Conservation (phyloP, 495 filamentous ascomycete species). For the Aspergillus sclerotiicarbonarius region DNA sequence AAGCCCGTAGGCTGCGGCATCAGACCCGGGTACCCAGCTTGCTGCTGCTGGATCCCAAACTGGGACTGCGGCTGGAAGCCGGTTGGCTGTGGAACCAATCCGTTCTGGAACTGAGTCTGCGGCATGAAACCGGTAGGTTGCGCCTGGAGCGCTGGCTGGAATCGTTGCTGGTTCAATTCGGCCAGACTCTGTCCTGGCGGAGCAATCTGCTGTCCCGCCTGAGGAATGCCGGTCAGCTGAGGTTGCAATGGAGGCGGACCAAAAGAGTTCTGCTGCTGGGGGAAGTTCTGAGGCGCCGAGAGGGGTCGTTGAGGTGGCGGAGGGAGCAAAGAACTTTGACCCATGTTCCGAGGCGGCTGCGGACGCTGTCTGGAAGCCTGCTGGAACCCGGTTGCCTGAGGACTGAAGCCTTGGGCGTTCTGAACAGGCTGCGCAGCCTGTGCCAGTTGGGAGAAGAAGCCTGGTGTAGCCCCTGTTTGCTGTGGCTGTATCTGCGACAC, state of each 20-base stretch:
- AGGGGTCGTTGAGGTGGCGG: slow-evolving; percentile 81
- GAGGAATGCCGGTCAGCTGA: slow-evolving; percentile 74
- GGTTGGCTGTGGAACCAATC: slow-evolving; percentile 51
- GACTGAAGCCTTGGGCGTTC: slow-evolving; percentile 23
- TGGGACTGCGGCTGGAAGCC: slow-evolving; percentile 51
- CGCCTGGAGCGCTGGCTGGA: slow-evolving; percentile 51
- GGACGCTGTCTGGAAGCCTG: slow-evolving; percentile 66
- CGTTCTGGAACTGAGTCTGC: slow-evolving; percentile 46
- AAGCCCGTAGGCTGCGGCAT: slow-evolving; percentile 69
- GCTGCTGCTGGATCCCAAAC: slow-evolving; percentile 53
- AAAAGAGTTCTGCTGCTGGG: slow-evolving; percentile 70
- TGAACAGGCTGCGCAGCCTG: slow-evolving; percentile 9
- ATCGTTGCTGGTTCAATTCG: slow-evolving; percentile 66
- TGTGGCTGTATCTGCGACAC: slow-evolving; percentile 53
- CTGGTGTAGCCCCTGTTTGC: slow-evolving; percentile 47
- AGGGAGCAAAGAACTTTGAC: slow-evolving; percentile 66
- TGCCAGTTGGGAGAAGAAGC: slow-evolving; percentile 51
- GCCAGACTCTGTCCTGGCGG: slow-evolving; percentile 73
- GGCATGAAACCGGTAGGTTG: slow-evolving; percentile 59
- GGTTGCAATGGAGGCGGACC: slow-evolving; percentile 74
- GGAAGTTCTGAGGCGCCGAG: slow-evolving; percentile 81
- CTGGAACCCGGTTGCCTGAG: slow-evolving; percentile 49
- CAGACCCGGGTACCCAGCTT: slow-evolving; percentile 57
- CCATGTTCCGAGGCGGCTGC: slow-evolving; percentile 61
- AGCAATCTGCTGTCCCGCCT: slow-evolving; percentile 52